Evolutionary conservation across 2,329 filamentous ascomycete genomes (phyloP).

Genomic region (Didymella keratinophila): DNA sequence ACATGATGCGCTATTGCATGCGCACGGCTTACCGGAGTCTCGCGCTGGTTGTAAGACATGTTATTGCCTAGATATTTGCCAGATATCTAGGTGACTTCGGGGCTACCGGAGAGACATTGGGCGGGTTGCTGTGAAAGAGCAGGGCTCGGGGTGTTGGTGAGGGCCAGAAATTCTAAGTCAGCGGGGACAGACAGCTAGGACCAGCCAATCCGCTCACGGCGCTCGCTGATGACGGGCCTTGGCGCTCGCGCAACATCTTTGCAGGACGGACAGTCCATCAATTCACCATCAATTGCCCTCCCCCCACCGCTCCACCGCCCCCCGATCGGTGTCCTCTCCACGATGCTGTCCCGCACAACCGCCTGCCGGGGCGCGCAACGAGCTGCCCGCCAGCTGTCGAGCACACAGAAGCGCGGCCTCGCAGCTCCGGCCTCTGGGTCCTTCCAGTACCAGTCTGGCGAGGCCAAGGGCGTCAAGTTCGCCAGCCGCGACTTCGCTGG

Average conservation of each 20-base stretch:
- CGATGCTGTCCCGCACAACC: slow-evolving; percentile 73
- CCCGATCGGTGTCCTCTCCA: slow-evolving; percentile 49
- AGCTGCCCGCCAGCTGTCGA: slow-evolving; percentile 64
- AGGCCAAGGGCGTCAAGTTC: slow-evolving; percentile 88
- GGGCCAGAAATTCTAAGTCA: slow-evolving; percentile 15
- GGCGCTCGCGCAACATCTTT: slow-evolving; percentile 15
- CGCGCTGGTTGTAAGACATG: slow-evolving; percentile 49
- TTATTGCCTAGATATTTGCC: slow-evolving; percentile 44
- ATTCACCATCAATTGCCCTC: slow-evolving; percentile 56
- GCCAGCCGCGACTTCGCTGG: slow-evolving; percentile 89
- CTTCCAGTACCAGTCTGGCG: slow-evolving; percentile 86
- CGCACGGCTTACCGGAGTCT: slow-evolving; percentile 45
- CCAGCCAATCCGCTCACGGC: slow-evolving; percentile 14
- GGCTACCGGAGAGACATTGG: slow-evolving; percentile 47
- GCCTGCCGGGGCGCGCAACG: slow-evolving; percentile 70
- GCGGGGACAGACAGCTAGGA: slow-evolving; percentile 4
- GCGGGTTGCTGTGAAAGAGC: slow-evolving; percentile 11
- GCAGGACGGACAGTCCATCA: slow-evolving; percentile 4
- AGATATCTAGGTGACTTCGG: slow-evolving; percentile 42
- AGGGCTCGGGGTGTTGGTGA: slow-evolving; percentile 7
- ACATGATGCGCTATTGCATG: not conserved
- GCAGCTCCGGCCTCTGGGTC: slow-evolving; percentile 74
- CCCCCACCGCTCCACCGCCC: slow-evolving; percentile 57
- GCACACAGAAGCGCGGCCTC: slow-evolving; percentile 66
- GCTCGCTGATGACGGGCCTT: slow-evolving; percentile 19